These are phyloP conservation scores for Iberis pinnata DNA, from an alignment of 345 rosid genomes.

Conservation along the genomic window DNA sequence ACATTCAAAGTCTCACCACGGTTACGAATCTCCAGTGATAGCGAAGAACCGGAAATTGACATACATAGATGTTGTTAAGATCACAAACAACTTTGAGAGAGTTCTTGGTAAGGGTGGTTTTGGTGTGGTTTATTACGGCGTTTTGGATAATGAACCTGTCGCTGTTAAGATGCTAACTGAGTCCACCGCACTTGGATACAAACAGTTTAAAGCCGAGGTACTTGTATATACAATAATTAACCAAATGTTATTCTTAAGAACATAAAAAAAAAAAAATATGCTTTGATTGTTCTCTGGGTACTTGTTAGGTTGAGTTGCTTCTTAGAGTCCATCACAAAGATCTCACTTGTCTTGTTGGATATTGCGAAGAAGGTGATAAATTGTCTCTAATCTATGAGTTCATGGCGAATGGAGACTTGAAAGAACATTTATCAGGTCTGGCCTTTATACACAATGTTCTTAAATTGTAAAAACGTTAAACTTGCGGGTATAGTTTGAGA, in stretches of 20 bases:
- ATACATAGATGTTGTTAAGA: conserved; percentile 30
- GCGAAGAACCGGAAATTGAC: conserved; percentile 27
- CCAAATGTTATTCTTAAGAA: not conserved
- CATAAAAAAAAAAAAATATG: not conserved
- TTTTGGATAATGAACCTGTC: conserved; percentile 30
- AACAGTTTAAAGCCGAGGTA: conserved; percentile 36
- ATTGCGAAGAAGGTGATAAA: conserved; percentile 38
- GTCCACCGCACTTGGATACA: conserved; percentile 29
- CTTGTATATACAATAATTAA: not conserved
- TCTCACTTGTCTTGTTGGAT: conserved; percentile 45
- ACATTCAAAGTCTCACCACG: conserved; percentile 21
- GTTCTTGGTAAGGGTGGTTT: conserved; percentile 53
- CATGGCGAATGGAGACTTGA: conserved; percentile 53
- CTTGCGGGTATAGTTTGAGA: not conserved
- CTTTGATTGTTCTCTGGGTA: conserved; percentile 10
- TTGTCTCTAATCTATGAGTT: conserved; percentile 45
- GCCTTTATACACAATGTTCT: not conserved
- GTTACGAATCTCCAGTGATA: conserved; percentile 24
- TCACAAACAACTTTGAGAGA: too few relatives aligned
- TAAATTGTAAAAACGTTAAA: not conserved
- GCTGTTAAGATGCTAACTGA: conserved; percentile 39
- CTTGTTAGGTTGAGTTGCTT: conserved; percentile 34
- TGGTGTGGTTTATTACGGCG: conserved; percentile 38
- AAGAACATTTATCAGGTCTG: conserved; percentile 31
- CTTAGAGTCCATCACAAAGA: conserved; percentile 40